Evolutionary conservation across 495 filamentous ascomycete genomes (phyloP).

Genomic region (Podospora sp.): DNA sequence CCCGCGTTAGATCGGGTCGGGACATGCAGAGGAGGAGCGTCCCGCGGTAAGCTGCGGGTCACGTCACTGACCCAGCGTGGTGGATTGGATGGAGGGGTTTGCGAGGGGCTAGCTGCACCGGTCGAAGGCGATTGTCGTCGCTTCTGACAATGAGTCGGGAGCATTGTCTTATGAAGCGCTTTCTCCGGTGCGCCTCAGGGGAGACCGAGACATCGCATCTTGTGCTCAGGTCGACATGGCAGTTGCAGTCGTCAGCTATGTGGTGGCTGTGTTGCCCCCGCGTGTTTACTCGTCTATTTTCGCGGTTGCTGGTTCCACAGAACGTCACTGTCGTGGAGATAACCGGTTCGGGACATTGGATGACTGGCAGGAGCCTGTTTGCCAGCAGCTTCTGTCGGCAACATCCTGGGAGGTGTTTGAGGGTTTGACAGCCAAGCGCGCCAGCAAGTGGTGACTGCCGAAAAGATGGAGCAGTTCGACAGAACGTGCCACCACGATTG

Average conservation of each 20-base stretch:
- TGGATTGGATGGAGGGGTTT: background rate
- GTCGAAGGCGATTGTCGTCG: background rate
- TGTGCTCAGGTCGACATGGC: background rate
- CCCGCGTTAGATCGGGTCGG: background rate
- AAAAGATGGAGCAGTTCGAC: too few species aligned
- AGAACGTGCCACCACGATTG: too few species aligned
- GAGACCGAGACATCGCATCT: background rate
- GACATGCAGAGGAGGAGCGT: background rate
- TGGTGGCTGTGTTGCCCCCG: background rate
- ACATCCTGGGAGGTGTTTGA: background rate
- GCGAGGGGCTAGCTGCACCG: background rate
- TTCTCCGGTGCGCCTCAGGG: background rate
- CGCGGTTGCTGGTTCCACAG: background rate
- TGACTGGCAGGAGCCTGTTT: background rate
- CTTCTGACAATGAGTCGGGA: background rate
- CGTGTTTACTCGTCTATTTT: background rate
- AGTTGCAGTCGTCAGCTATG: background rate
- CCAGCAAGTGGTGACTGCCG: too few species aligned
- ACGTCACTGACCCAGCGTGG: background rate
- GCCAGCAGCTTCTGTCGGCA: too few species aligned
- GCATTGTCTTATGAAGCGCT: background rate
- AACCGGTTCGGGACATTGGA: background rate
- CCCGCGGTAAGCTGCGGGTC: too few species aligned
- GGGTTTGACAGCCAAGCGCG: too few species aligned
- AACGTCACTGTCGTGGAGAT: background rate